These are phyloP conservation scores for Nigrograna mackinnonii DNA, from an alignment of 2,329 filamentous ascomycete genomes.

Conservation along the genomic window DNA sequence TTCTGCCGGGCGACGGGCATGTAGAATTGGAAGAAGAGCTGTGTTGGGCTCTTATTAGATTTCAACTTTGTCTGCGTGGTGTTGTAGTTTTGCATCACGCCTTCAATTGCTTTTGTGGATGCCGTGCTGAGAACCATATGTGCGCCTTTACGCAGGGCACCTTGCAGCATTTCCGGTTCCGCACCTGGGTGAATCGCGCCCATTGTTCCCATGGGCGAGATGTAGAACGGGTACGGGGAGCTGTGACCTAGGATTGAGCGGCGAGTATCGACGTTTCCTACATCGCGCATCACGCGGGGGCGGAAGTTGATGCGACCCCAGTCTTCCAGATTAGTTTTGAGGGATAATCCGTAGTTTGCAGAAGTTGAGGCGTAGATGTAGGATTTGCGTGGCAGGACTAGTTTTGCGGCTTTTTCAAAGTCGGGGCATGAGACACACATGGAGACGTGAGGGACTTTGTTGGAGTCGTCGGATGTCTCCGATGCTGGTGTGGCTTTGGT, in stretches of 20 bases:
- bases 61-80: slow-evolving; percentile 21
- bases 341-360: slow-evolving; percentile 34
- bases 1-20: slow-evolving; percentile 36
- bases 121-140: slow-evolving; percentile 41
- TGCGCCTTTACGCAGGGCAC: slow-evolving; percentile 36
- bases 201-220: slow-evolving; percentile 42
- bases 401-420: slow-evolving; percentile 35
- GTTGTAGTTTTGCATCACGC: slow-evolving; percentile 34
- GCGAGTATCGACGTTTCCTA: slow-evolving; percentile 32
- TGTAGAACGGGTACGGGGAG: slow-evolving; percentile 41
- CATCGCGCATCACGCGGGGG: slow-evolving; percentile 39
- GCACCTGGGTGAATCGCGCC: slow-evolving; percentile 38
- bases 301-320: slow-evolving; percentile 40
- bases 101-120: slow-evolving; percentile 30
- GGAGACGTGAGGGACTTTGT: slow-evolving; percentile 31
- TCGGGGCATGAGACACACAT: slow-evolving; percentile 35
- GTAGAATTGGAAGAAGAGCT: slow-evolving; percentile 40
- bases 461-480: slow-evolving; percentile 17
- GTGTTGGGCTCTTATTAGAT: slow-evolving; percentile 29
- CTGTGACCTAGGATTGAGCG: slow-evolving; percentile 38
- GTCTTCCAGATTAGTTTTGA: slow-evolving; percentile 34
- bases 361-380: slow-evolving; percentile 38
- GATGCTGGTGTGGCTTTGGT: slow-evolving; percentile 20
- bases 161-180: slow-evolving; percentile 40
- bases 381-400: slow-evolving; percentile 34